Conservation (phyloP, 2,329 filamentous ascomycete species). For the Ambrosiella cleistominuta region DNA sequence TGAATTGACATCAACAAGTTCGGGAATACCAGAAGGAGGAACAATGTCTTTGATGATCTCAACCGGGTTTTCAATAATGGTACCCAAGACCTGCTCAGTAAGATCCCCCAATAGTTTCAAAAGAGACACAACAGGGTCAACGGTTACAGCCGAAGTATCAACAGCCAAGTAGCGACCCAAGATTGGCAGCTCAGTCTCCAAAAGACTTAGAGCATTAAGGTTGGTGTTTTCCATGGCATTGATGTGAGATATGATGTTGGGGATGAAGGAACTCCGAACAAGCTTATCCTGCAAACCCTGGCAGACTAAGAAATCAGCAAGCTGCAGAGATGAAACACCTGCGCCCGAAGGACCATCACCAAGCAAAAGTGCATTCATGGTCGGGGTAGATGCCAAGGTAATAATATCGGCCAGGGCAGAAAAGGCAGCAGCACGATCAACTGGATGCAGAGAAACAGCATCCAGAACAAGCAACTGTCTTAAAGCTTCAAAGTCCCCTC, state of each 20-base stretch:
- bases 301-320: constrained; percentile 29
- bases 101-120: constrained; percentile 26
- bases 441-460: background rate
- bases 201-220: constrained; percentile 41
- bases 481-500: constrained; percentile 37
- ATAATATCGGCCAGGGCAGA: constrained; percentile 21
- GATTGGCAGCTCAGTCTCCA: constrained; percentile 47
- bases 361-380: constrained; percentile 26
- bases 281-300: constrained; percentile 20
- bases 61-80: background rate
- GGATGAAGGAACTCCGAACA: constrained; percentile 25
- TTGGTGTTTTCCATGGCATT: constrained; percentile 33
- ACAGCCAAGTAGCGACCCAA: constrained; percentile 36
- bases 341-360: constrained; percentile 21
- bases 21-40: background rate
- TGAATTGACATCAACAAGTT: background rate
- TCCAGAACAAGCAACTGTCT: constrained; percentile 34
- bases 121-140: constrained; percentile 33
- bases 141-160: constrained; percentile 30
- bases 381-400: constrained; percentile 31
- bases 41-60: background rate
- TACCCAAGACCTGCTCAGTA: constrained; percentile 3
- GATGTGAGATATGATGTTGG: constrained; percentile 37
- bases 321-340: constrained; percentile 22
- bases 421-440: constrained; percentile 3